phyloP scores from a whole-genome alignment of 805 yeast species.

The Yamadazyma olivae region DNA sequence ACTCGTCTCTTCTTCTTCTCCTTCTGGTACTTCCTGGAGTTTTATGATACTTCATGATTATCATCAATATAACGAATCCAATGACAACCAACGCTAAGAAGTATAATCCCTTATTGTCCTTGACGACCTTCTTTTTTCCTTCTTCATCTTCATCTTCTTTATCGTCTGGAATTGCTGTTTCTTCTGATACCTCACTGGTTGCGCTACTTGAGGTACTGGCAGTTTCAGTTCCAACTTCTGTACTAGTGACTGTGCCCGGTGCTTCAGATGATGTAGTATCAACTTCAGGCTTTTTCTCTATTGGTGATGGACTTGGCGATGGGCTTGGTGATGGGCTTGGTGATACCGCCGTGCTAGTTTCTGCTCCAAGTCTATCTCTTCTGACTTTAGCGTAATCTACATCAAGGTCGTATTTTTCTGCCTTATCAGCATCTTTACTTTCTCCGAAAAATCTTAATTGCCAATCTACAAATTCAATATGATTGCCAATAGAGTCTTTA shows the following conservation, averaged over 20 bases:
- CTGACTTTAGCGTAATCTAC: slow-evolving; percentile 44
- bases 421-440: slow-evolving; percentile 59
- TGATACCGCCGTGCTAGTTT: neutral
- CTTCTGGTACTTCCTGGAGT: slow-evolving; percentile 40
- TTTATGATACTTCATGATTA: slow-evolving; percentile 43
- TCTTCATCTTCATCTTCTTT: slow-evolving; percentile 26
- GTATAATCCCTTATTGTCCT: slow-evolving; percentile 55
- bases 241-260: neutral
- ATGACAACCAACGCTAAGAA: slow-evolving; percentile 56
- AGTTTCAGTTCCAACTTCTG: neutral
- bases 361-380: slow-evolving; percentile 19
- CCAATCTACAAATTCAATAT: slow-evolving; percentile 58
- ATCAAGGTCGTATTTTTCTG: slow-evolving; percentile 51
- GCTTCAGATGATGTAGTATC: slow-evolving; percentile 2
- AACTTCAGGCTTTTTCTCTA: neutral
- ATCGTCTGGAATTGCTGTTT: slow-evolving; percentile 8
- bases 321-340: neutral
- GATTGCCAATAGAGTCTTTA: slow-evolving; percentile 33
- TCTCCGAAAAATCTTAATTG: slow-evolving; percentile 82
- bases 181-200: slow-evolving; percentile 1
- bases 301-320: neutral
- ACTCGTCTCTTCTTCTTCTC: slow-evolving; percentile 62
- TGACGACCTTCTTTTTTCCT: slow-evolving; percentile 34
- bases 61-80: slow-evolving; percentile 52
- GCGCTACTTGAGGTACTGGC: neutral